A percentile compares a stretch with the other conserved stretches of the same genome.
These are phyloP conservation scores for Russula olivacea DNA, from an alignment of 768 basidiomycete genomes.

Conservation along the genomic window DNA sequence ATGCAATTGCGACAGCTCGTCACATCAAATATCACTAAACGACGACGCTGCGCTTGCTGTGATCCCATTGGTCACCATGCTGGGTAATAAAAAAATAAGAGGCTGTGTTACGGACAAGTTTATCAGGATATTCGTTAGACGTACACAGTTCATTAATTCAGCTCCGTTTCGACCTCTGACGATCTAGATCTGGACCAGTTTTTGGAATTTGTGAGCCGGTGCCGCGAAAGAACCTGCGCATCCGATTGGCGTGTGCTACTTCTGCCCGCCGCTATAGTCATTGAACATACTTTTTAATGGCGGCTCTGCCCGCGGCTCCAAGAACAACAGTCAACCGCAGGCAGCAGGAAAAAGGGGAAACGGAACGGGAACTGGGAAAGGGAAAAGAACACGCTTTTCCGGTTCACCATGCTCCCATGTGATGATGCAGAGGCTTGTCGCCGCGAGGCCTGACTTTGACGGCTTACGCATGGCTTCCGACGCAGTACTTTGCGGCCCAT, in stretches of 20 bases:
- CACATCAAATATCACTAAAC: conserved; percentile 24
- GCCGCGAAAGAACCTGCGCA: conserved; percentile 5
- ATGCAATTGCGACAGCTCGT: conserved; percentile 13
- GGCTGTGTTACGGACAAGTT: conserved; percentile 9
- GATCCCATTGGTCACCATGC: conserved; percentile 10
- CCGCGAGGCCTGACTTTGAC: background rate
- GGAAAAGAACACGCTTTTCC: conserved; percentile 11
- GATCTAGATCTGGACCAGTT: background rate
- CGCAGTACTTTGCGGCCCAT: background rate
- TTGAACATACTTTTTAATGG: conserved; percentile 13
- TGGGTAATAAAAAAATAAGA: background rate
- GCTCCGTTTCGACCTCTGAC: conserved; percentile 10
- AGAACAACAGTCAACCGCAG: conserved; percentile 12
- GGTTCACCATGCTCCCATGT: conserved; percentile 1
- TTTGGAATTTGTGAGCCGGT: conserved; percentile 7
- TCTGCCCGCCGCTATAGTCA: conserved; percentile 13
- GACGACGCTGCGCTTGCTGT: background rate
- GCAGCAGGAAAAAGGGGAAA: conserved; percentile 6
- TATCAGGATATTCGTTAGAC: conserved; percentile 1
- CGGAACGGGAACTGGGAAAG: conserved; percentile 9
- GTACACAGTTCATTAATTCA: conserved; percentile 12
- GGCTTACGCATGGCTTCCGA: background rate
- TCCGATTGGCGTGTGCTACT: conserved; percentile 15
- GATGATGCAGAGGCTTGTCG: background rate
- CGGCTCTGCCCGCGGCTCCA: conserved; percentile 17